phyloP scores from a whole-genome alignment of 345 rosid genomes.

The Brassica incana region DNA sequence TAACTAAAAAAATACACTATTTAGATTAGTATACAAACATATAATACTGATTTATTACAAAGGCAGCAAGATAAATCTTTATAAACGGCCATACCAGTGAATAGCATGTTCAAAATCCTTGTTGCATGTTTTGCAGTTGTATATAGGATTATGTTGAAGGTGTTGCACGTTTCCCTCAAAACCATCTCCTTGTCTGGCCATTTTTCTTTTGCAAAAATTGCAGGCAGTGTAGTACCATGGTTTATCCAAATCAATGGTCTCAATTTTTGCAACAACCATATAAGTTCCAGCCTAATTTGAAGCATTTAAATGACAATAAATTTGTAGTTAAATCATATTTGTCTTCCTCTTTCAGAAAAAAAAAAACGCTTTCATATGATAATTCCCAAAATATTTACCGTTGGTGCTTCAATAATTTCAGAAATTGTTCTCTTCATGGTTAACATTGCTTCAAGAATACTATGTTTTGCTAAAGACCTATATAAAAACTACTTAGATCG shows the following conservation, averaged over 20 bases:
- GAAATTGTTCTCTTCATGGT: too few species aligned
- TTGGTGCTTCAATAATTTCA: neutral
- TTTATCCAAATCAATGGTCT: neutral
- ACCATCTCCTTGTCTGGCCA: neutral
- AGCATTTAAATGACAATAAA: neutral
- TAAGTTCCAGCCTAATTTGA: neutral
- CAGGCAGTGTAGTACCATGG: neutral
- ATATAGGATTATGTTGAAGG: neutral
- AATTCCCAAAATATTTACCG: neutral
- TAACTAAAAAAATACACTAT: too few species aligned
- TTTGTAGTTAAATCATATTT: too few species aligned
- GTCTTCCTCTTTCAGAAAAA: neutral
- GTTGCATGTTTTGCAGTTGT: neutral
- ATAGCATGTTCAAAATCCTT: neutral
- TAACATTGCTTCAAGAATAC: too few species aligned
- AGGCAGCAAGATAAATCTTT: too few species aligned
- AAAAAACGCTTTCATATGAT: neutral
- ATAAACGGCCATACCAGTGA: too few species aligned
- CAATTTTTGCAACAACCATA: neutral
- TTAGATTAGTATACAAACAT: too few species aligned
- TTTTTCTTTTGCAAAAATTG: neutral
- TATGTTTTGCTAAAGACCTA: too few species aligned
- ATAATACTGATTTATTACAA: too few species aligned
- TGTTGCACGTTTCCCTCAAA: neutral
- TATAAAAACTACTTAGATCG: too few species aligned